These are phyloP conservation scores for Ceriops tagal DNA, from an alignment of 345 rosid species.

Conservation along the genomic window DNA sequence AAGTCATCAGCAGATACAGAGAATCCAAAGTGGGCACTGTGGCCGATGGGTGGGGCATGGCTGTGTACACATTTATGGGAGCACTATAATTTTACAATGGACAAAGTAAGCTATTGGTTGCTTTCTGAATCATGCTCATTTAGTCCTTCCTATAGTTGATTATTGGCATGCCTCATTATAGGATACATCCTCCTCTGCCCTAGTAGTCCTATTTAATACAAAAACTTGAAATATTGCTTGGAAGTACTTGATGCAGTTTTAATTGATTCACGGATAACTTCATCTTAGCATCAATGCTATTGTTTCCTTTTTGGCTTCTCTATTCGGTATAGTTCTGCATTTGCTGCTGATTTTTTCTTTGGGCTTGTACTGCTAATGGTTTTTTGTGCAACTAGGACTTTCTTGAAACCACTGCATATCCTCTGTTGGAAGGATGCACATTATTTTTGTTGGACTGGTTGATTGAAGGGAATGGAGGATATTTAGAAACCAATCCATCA, in stretches of 20 bases:
- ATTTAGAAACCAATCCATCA: slow-evolving; percentile 87
- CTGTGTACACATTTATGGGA: slow-evolving; percentile 98
- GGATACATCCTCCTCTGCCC: too few species aligned
- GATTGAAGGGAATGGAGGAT: slow-evolving; percentile 67
- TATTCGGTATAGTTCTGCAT: too few species aligned
- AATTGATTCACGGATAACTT: too few species aligned
- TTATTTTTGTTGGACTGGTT: slow-evolving; percentile 83
- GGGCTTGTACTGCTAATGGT: background rate
- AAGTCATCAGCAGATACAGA: slow-evolving; percentile 75
- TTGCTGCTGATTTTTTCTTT: background rate
- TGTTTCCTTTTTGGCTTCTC: background rate
- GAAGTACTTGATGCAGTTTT: too few species aligned
- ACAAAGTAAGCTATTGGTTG: slow-evolving; percentile 48
- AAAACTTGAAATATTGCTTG: too few species aligned
- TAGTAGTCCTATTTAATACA: too few species aligned
- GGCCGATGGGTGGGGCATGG: slow-evolving; percentile 99
- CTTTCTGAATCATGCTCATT: background rate
- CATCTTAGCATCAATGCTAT: too few species aligned
- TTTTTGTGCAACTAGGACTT: slow-evolving; percentile 46
- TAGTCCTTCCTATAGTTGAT: background rate
- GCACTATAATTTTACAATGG: slow-evolving; percentile 72
- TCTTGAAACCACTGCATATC: slow-evolving; percentile 63
- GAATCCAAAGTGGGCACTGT: slow-evolving; percentile 64
- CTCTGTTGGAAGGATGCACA: slow-evolving; percentile 83
- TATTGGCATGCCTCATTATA: background rate